Evolutionary conservation across 2,329 filamentous ascomycete species (phyloP), one percentile per base, ranked within the genome.

Genomic region (Ophiostoma sp.): DNA sequence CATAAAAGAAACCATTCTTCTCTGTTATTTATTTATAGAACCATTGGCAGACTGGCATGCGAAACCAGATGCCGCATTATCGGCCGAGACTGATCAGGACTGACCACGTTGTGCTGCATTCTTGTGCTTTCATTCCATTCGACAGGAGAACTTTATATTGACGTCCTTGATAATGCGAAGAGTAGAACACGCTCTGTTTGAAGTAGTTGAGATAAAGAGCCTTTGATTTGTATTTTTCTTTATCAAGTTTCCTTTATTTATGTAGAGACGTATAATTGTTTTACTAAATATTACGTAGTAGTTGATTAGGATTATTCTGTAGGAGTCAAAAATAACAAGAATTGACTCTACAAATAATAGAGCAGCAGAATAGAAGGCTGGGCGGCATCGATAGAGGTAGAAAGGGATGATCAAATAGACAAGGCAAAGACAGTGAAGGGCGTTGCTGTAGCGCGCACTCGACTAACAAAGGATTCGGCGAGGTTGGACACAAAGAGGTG

Each of bases 1-100:
- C 41, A 39, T 65, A 65, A 65, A 35, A 39, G 62, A 41, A 39
- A 65, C 33, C 33, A 65, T 65, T 39, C 62, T 65, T 65, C 54
- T 68, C 31, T 31, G 33, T 39, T 27, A 57, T 3, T 13, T 13
- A 13, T 31, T 13, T 6, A 2, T n/a, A 27, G 0, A 62, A 20
- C 27, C 3, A 15, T 35, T 1, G 20, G 1, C 3, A 20, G 27
- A 20, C 57, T 62, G 57, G 57, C 31, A 62, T 62, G 57, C 27
- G 20, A 20, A 17, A 2, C 20, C 23, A 41, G 39, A 31, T 31
- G 27, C 27, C 27, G 27, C 27, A 31, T 41, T 41, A 15, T 10
- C 13, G 39, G 3, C 8, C 2, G 17, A 31, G 31, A 31, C 10
- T 20, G 23, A 27, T 4, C 13, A 60, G 23, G 39, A 41, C 10